Percentiles rank a stretch among this genome's conserved stretches.
Evolutionary conservation across 306 rosid genomes (phyloP).

Genomic region (Dryas octopetala): DNA sequence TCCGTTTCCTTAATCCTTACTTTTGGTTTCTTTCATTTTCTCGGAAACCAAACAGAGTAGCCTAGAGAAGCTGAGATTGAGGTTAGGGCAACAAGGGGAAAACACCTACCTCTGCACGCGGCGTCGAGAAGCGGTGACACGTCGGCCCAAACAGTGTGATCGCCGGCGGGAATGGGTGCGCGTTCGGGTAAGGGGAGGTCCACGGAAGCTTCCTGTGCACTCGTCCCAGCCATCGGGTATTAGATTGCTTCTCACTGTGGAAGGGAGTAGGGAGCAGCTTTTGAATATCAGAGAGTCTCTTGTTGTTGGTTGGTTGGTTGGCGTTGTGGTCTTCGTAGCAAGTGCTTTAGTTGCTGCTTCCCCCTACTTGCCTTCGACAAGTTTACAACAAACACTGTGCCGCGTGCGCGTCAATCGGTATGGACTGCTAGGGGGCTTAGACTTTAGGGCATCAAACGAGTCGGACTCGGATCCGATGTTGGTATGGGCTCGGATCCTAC

Average conservation of each 20-base stretch:
- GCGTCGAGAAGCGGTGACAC: conserved; percentile 76
- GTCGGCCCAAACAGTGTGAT: conserved; percentile 82
- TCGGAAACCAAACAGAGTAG: conserved; percentile 21
- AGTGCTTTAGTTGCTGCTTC: neutral
- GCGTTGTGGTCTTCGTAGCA: neutral
- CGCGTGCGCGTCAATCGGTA: neutral
- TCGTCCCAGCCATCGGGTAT: conserved; percentile 20
- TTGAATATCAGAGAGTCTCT: neutral
- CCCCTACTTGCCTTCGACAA: neutral
- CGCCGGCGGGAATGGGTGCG: conserved; percentile 68
- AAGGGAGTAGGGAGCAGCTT: neutral
- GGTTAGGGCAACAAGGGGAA: neutral
- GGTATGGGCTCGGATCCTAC: neutral
- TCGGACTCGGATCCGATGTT: neutral
- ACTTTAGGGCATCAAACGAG: neutral
- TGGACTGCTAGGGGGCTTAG: conserved; percentile 1
- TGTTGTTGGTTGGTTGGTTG: neutral
- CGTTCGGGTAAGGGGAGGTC: conserved; percentile 33
- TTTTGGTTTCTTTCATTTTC: conserved; percentile 1
- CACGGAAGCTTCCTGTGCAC: conserved; percentile 30
- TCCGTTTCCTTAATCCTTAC: neutral
- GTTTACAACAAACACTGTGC: neutral
- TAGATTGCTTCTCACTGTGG: neutral
- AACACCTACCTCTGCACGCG: conserved; percentile 65
- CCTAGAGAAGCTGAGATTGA: neutral